A percentile compares a stretch with the other conserved stretches of the same genome.
Evolutionary conservation across 441 rosid species (phyloP).

Genomic region (Hura crepitans): DNA sequence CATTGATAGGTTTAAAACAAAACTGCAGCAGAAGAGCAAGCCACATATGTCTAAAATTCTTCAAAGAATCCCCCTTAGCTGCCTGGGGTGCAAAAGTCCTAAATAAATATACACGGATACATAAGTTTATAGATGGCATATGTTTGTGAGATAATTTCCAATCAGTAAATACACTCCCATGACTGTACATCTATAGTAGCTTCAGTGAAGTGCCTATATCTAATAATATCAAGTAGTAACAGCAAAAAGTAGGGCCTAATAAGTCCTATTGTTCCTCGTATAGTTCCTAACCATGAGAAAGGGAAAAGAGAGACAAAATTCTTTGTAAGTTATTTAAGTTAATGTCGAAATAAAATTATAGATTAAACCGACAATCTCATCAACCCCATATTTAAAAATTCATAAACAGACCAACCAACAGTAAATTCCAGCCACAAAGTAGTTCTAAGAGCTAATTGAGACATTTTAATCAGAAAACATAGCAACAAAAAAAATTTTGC

Average conservation of each 20-base stretch:
- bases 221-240: neutral
- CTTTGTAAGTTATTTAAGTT: too few relatives aligned
- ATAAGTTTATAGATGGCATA: neutral
- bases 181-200: neutral
- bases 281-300: constrained; percentile 2
- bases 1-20: neutral
- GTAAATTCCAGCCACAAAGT: constrained; percentile 1
- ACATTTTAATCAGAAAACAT: constrained; percentile 1
- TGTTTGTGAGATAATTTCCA: neutral
- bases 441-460: neutral
- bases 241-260: neutral
- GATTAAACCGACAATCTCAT: neutral
- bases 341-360: constrained; percentile 1
- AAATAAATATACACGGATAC: neutral
- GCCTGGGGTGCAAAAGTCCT: neutral
- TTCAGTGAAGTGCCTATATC: neutral
- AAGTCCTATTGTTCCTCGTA: neutral
- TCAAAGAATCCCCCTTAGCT: neutral
- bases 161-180: neutral
- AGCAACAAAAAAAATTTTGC: neutral
- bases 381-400: neutral
- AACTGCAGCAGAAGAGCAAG: neutral
- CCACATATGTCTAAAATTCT: neutral
- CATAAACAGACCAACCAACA: constrained; percentile 9
- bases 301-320: neutral